A percentile compares a stretch with the other conserved stretches of the same genome.
Evolutionary conservation across 2,329 filamentous ascomycete species (phyloP).

Genomic region (Alternaria rosae): DNA sequence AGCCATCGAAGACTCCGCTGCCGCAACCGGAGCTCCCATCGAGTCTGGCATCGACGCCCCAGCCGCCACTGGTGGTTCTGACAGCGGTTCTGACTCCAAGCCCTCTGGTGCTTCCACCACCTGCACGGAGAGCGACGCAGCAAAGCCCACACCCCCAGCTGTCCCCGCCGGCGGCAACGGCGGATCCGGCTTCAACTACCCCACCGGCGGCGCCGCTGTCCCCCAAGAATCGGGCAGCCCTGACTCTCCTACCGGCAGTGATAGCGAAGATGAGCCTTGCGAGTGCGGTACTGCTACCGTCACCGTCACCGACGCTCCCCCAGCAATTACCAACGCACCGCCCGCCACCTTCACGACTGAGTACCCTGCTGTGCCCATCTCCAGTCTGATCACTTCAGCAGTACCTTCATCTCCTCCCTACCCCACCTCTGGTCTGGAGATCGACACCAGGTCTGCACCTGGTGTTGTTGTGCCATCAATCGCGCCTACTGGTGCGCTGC

Average conservation of each 20-base stretch:
- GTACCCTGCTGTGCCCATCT: slow-evolving; percentile 19
- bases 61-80: slow-evolving; percentile 17
- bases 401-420: slow-evolving; percentile 21
- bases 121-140: slow-evolving; percentile 19
- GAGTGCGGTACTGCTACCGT: slow-evolving; percentile 38
- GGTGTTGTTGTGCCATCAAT: slow-evolving; percentile 25
- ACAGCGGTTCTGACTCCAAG: neutral
- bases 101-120: slow-evolving; percentile 7
- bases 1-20: slow-evolving; percentile 34
- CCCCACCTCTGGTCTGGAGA: slow-evolving; percentile 33
- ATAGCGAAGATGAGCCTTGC: slow-evolving; percentile 26
- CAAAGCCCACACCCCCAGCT: slow-evolving; percentile 4
- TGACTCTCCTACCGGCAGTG: slow-evolving; percentile 6
- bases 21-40: slow-evolving; percentile 36
- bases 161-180: slow-evolving; percentile 11
- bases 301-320: slow-evolving; percentile 39
- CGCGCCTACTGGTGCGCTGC: slow-evolving; percentile 29
- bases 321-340: slow-evolving; percentile 23
- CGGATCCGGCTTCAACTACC: slow-evolving; percentile 24
- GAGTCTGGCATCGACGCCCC: slow-evolving; percentile 36
- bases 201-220: slow-evolving; percentile 8
- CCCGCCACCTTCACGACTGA: slow-evolving; percentile 21
- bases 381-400: slow-evolving; percentile 8
- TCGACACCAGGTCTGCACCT: slow-evolving; percentile 39
- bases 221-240: slow-evolving; percentile 14